phyloP scores from a whole-genome alignment of 805 yeast genomes.

The Metschnikowia amazonensis region DNA sequence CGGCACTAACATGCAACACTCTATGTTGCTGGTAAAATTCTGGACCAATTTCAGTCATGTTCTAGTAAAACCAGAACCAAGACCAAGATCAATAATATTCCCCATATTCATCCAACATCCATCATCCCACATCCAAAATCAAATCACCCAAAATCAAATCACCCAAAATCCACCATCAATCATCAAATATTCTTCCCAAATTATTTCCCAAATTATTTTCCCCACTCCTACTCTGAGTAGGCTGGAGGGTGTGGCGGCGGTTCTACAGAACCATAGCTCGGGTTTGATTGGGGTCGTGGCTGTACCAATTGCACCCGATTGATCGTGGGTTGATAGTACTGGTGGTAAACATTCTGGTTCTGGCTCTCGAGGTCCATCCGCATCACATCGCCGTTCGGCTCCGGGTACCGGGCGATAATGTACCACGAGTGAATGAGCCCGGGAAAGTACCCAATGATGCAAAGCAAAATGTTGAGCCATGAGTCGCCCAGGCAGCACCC shows the following conservation, averaged over 20 bases:
- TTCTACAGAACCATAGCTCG: slow-evolving; percentile 28
- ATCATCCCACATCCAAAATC: too few species aligned
- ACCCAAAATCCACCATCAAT: background rate
- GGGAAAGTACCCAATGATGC: slow-evolving; percentile 47
- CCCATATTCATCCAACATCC: too few species aligned
- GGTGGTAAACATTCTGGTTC: slow-evolving; percentile 16
- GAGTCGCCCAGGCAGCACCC: slow-evolving; percentile 59
- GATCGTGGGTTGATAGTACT: slow-evolving; percentile 8
- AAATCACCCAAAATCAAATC: too few species aligned
- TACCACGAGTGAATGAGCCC: slow-evolving; percentile 51
- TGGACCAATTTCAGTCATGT: too few species aligned
- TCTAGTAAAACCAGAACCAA: too few species aligned
- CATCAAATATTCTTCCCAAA: too few species aligned
- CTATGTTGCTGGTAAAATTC: too few species aligned
- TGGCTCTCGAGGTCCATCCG: slow-evolving; percentile 34
- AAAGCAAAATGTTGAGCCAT: slow-evolving; percentile 39
- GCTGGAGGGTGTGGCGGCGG: slow-evolving; percentile 1
- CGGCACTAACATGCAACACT: too few species aligned
- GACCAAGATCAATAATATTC: too few species aligned
- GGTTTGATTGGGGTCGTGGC: slow-evolving; percentile 8
- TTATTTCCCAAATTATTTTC: too few species aligned
- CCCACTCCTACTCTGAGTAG: background rate
- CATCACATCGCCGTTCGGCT: background rate
- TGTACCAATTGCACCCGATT: slow-evolving; percentile 8
- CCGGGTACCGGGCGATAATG: slow-evolving; percentile 46